Evolutionary conservation across 768 basidiomycete genomes (phyloP).

Genomic region (Ramaria sp.): DNA sequence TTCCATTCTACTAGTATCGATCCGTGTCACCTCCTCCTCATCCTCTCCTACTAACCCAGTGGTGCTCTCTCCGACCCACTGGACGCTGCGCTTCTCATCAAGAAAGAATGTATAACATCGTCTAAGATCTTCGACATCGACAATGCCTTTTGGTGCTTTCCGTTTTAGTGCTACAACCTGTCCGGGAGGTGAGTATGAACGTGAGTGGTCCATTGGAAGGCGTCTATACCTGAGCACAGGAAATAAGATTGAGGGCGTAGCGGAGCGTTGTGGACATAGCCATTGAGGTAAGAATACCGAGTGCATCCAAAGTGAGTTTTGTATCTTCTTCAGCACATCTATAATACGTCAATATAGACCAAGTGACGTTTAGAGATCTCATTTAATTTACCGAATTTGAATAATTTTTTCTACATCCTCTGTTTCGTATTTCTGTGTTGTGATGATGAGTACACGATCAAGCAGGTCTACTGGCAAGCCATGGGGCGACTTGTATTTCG

Average conservation of each 20-base stretch:
- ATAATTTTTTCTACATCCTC: slow-evolving; percentile 92
- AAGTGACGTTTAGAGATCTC: background rate
- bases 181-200: background rate
- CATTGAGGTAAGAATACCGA: slow-evolving; percentile 78
- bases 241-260: slow-evolving; percentile 89
- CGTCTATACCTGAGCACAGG: slow-evolving; percentile 58
- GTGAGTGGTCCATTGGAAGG: background rate
- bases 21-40: slow-evolving; percentile 32
- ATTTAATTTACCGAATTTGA: slow-evolving; percentile 60
- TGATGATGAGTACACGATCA: slow-evolving; percentile 93
- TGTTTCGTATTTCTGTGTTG: slow-evolving; percentile 74
- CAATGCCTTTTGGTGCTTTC: slow-evolving; percentile 20
- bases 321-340: slow-evolving; percentile 97
- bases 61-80: slow-evolving; percentile 69
- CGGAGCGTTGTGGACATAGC: slow-evolving; percentile 83
- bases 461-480: slow-evolving; percentile 91
- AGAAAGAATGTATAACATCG: slow-evolving; percentile 81
- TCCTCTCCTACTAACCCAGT: slow-evolving; percentile 18
- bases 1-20: slow-evolving; percentile 14
- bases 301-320: slow-evolving; percentile 59
- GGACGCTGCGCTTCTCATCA: slow-evolving; percentile 89
- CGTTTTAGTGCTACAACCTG: slow-evolving; percentile 7
- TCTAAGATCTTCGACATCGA: slow-evolving; percentile 78
- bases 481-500: slow-evolving; percentile 89
- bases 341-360: background rate